Conservation (phyloP, 1,284 basidiomycete genomes). For the Sporisorium reilianum region DNA sequence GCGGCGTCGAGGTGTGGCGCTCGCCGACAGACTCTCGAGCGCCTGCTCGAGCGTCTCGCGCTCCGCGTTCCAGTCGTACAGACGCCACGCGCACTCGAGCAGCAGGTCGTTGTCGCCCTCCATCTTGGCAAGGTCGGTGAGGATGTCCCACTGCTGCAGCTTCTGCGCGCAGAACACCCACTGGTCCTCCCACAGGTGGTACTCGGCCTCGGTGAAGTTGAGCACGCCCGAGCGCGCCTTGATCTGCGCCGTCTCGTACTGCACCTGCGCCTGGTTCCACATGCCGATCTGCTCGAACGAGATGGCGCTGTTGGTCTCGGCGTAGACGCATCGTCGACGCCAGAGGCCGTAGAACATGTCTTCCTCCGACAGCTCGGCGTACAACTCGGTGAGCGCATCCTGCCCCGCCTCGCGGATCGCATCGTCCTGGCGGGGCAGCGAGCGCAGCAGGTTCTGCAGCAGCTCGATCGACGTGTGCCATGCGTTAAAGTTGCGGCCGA, state of each 20-base stretch:
- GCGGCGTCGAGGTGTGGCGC: conserved; percentile 89
- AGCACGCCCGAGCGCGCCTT: conserved; percentile 85
- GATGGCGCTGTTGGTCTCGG: conserved; percentile 91
- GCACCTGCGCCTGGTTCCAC: conserved; percentile 90
- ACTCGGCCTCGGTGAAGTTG: conserved; percentile 94
- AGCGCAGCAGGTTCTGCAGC: conserved; percentile 81
- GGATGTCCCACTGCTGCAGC: conserved; percentile 94
- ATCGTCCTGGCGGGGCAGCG: conserved; percentile 76
- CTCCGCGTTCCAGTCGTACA: conserved; percentile 85
- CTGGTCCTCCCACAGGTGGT: conserved; percentile 99
- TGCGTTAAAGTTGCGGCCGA: conserved; percentile 94
- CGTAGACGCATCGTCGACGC: conserved; percentile 86
- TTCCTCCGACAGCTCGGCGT: conserved; percentile 94
- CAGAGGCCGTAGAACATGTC: conserved; percentile 98
- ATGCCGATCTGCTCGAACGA: conserved; percentile 97
- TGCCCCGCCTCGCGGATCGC: conserved; percentile 85
- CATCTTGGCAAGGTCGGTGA: conserved; percentile 81
- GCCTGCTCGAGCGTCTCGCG: conserved; percentile 86
- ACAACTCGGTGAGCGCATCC: conserved; percentile 93
- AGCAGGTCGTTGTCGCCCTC: conserved; percentile 93
- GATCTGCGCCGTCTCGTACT: conserved; percentile 91
- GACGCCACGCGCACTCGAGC: conserved; percentile 95
- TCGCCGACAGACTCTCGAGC: conserved; percentile 83
- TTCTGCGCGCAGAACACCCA: conserved; percentile 98
- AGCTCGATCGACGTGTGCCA: conserved; percentile 94